Evolutionary conservation across 805 yeast genomes (phyloP), one percentile per base, ranked within the genome.

Genomic region (Isabelozyma heimii): DNA sequence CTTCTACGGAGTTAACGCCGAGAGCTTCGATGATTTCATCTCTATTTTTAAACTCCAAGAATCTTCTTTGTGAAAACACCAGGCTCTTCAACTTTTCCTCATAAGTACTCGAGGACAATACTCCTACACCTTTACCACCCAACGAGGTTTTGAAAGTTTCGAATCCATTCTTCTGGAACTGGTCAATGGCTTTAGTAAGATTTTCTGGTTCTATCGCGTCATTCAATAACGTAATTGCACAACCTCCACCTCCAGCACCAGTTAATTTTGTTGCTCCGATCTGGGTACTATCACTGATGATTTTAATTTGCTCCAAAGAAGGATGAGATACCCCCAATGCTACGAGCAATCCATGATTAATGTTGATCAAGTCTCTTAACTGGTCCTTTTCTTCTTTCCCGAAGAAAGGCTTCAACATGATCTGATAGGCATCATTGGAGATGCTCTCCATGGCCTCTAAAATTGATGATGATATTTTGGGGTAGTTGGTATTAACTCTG

Each of bases 161-260:
- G 63, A 80, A 91, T 0, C 89, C 88, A 44, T 75, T 70, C 0
- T 58, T 52, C 1, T 62, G 62, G 44, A 80, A 76, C 48, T 67
- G 69, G 1, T 47, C 39, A 5, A 66, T 63, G 17, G 77, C 75
- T 4, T 67, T 61, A 9, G 71, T 64, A 7, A 80, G 62, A 3
- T 62, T 66, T 1, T 56, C 62, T 15, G 65, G 73, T 0, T 58
- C 56, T 1, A 65, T 68, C 2, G 70, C 73, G 39, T 79, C 82
- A 43, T 80, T 72, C 13, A 91, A 73, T 37, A 94, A 69, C 0
- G 98, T 94, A 48, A 94, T 86, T 9, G 98, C 96, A 73, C 99
- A 94, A 2, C 99, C 99, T 45, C 99, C 99, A 16, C 99, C 99
- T 35, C 99, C 99, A 0, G 99, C 99, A 40, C 99, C 99, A 0